Percentiles rank a stretch among this genome's conserved stretches.
Conservation (phyloP, 139 green algal species). For the Tetratostichococcus sp. region DNA sequence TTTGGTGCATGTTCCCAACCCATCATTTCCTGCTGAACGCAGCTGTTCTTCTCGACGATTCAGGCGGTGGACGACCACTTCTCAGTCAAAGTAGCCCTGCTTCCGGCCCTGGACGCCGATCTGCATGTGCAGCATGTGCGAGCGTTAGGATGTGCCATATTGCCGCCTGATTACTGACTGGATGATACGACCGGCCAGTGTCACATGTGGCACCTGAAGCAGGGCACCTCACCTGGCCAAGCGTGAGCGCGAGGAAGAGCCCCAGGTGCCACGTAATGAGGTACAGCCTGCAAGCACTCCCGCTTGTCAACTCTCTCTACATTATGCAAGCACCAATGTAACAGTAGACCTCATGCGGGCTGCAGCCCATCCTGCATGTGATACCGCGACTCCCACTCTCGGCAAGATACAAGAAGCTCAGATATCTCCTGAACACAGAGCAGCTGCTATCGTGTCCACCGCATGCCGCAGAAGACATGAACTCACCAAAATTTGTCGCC, state of each 20-base stretch:
- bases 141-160: no score
- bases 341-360: no score
- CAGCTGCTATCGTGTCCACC: no score
- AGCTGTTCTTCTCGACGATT: neutral
- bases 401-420: no score
- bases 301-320: no score
- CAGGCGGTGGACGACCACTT: neutral
- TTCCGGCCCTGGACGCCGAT: constrained; percentile 66
- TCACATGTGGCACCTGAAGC: neutral
- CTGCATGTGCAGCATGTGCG: constrained; percentile 24
- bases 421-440: no score
- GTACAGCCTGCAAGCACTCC: constrained; percentile 45
- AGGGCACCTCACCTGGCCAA: constrained; percentile 18
- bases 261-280: constrained; percentile 67
- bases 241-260: constrained; percentile 50
- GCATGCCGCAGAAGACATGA: neutral
- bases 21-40: neutral
- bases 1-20: no score
- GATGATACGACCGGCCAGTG: no score
- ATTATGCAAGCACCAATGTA: no score
- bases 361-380: no score
- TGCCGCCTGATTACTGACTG: no score
- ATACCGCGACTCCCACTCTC: no score
- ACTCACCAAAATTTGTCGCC: constrained; percentile 67
- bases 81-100: constrained; percentile 48